Percentiles rank a stretch among this genome's conserved stretches.
Evolutionary conservation across 1,139 yeast species (phyloP).

Genomic region (Maudiozyma humilis): DNA sequence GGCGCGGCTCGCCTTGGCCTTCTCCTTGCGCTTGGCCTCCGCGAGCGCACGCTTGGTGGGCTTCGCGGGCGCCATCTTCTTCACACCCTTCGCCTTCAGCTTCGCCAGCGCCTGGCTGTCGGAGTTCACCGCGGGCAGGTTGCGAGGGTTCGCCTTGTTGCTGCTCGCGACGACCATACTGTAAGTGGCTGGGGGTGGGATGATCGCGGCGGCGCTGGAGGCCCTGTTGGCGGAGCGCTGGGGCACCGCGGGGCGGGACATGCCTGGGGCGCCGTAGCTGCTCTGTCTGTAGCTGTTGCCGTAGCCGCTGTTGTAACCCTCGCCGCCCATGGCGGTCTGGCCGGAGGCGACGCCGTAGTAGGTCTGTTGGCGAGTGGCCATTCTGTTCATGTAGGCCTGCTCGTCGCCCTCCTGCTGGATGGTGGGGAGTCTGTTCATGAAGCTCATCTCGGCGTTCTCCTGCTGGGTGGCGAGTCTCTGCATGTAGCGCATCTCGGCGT

Average conservation of each 20-base stretch:
- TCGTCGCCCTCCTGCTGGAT: no score
- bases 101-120: neutral
- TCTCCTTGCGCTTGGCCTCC: neutral
- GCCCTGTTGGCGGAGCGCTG: neutral
- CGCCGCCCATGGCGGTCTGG: neutral
- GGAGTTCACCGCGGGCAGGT: neutral
- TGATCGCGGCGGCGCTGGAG: neutral
- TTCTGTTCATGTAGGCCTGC: no score
- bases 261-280: no score
- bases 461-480: no score
- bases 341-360: neutral
- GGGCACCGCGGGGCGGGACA: no score
- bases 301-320: no score
- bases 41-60: neutral
- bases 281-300: no score
- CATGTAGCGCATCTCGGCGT: no score
- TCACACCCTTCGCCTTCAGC: conserved; percentile 3
- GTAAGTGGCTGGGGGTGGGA: neutral
- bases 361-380: no score
- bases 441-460: no score
- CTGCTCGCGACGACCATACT: neutral
- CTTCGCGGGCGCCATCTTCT: neutral
- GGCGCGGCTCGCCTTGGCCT: neutral
- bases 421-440: no score
- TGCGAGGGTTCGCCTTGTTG: neutral